Evolutionary conservation across 768 basidiomycete genomes (phyloP), one percentile per base, ranked within the genome.

Genomic region (Mycena metata): DNA sequence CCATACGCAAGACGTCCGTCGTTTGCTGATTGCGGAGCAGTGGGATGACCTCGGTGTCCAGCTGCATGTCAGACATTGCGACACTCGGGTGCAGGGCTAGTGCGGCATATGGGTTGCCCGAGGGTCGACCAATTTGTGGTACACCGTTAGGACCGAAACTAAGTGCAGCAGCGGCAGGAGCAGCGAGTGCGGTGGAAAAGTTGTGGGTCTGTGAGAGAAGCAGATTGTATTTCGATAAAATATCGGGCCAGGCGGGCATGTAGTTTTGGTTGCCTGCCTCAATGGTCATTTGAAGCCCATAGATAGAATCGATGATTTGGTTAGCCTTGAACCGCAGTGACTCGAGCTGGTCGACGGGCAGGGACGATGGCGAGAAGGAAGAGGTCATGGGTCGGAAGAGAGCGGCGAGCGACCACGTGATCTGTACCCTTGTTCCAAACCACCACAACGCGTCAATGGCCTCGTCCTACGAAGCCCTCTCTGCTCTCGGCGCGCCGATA

Each of bases 181-280:
- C 78, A 19, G 86, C 80, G 46, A 94, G 85, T 0, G 89, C 86
- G 58, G 84, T 88, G 49, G 90, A 91, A 72, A 96, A 89, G 71
- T 85, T 91, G 75, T 93, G 92, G 0, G 92, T 93, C 74, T 95
- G 94, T 0, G 92, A 93, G 62, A 95, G 86, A 30, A 96, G 85
- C 69, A 93, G 85, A 72, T 90, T 94, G 86, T 95, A 95, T 82
- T 94, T 95, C 16, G 91, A 89, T 60, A 95, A 84, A 61, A 96
- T 88, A 74, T 95, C 94, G 3, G 94, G 94, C 94, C 94, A 95
- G 10, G 91, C 79, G 3, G 91, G 89, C 89, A 94, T 93, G n/a
- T 76, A 82, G 42, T 79, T 80, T 49, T 83, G 84, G 42, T 88
- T 83, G 15, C 85, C 86, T 9, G 81, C 83, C 60, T 92, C 90